Percentiles rank a stretch among this genome's conserved stretches.
phyloP scores from a whole-genome alignment of 1,284 basidiomycete species.

The Macrocystidia cucumis region DNA sequence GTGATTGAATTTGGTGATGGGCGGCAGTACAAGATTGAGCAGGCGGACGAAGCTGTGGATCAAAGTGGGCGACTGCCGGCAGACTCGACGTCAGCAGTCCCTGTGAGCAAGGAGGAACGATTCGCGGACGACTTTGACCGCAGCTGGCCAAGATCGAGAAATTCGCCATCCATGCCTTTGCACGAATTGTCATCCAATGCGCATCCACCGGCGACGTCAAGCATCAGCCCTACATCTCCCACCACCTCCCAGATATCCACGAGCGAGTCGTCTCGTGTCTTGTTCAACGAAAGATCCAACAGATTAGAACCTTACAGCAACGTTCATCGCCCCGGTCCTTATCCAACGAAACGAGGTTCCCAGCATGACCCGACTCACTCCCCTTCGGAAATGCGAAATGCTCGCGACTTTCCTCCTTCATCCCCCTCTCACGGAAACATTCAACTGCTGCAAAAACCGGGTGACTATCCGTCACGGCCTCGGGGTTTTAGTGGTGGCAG shows the following conservation, averaged over 20 bases:
- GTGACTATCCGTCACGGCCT: conserved; percentile 21
- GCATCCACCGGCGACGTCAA: conserved; percentile 18
- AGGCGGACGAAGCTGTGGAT: conserved; percentile 31
- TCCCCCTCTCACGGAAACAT: conserved; percentile 10
- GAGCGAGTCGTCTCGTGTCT: conserved; percentile 50
- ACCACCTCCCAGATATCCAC: conserved; percentile 36
- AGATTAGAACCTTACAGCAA: conserved; percentile 69
- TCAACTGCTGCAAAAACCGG: conserved; percentile 29
- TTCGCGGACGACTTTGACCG: conserved; percentile 89
- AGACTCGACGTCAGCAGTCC: conserved; percentile 20
- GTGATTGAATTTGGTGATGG: conserved; percentile 94
- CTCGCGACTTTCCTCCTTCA: conserved; percentile 33
- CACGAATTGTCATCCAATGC: conserved; percentile 26
- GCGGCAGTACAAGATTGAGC: conserved; percentile 75
- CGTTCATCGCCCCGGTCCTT: conserved; percentile 27
- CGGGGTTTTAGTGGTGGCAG: conserved; percentile 24
- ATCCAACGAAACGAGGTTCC: conserved; percentile 31
- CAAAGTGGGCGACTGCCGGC: conserved; percentile 15
- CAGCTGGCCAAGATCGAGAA: conserved; percentile 74
- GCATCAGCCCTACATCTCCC: conserved; percentile 19
- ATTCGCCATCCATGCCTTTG: conserved; percentile 31
- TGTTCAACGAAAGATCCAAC: conserved; percentile 91
- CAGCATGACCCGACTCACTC: conserved; percentile 34
- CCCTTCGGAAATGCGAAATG: conserved; percentile 33
- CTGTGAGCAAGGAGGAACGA: conserved; percentile 68